Percentiles rank a stretch among this genome's conserved stretches.
Evolutionary conservation across 2,329 filamentous ascomycete species (phyloP).

Genomic region (Cryoendolithus antarcticus): DNA sequence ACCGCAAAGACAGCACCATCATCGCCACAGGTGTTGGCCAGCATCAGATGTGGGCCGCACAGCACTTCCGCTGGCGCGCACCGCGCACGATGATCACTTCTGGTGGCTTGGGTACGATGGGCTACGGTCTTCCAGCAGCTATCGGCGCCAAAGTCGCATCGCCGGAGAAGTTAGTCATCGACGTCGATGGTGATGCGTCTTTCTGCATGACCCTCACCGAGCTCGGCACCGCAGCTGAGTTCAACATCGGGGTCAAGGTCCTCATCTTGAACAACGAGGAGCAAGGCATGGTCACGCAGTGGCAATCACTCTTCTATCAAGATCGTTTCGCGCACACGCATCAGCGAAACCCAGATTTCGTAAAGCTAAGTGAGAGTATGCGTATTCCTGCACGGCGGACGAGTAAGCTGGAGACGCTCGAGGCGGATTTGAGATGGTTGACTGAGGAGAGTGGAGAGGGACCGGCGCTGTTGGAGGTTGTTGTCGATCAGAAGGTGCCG

Average conservation of each 20-base stretch:
- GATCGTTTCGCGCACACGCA: slow-evolving; percentile 88
- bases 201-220: slow-evolving; percentile 99
- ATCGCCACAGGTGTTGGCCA: slow-evolving; percentile 93
- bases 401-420: slow-evolving; percentile 62
- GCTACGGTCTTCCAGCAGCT: slow-evolving; percentile 83
- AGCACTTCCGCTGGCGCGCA: slow-evolving; percentile 89
- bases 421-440: slow-evolving; percentile 73
- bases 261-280: slow-evolving; percentile 95
- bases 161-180: slow-evolving; percentile 74
- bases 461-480: slow-evolving; percentile 83
- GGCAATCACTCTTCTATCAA: slow-evolving; percentile 96
- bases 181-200: slow-evolving; percentile 96
- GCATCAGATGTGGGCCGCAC: slow-evolving; percentile 97
- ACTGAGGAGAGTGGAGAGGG: slow-evolving; percentile 62
- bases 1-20: slow-evolving; percentile 71
- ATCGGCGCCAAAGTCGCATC: slow-evolving; percentile 87
- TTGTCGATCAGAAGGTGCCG: slow-evolving; percentile 80
- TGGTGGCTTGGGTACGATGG: slow-evolving; percentile 92
- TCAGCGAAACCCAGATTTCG: slow-evolving; percentile 90
- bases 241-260: slow-evolving; percentile 92
- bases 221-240: slow-evolving; percentile 82
- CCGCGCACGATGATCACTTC: slow-evolving; percentile 94
- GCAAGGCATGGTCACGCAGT: slow-evolving; percentile 97
- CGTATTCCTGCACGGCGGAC: slow-evolving; percentile 63
- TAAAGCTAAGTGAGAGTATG: slow-evolving; percentile 88